These are phyloP conservation scores for Globisporangium iwayamae DNA, from an alignment of 352 stramenopile genomes.

Conservation along the genomic window DNA sequence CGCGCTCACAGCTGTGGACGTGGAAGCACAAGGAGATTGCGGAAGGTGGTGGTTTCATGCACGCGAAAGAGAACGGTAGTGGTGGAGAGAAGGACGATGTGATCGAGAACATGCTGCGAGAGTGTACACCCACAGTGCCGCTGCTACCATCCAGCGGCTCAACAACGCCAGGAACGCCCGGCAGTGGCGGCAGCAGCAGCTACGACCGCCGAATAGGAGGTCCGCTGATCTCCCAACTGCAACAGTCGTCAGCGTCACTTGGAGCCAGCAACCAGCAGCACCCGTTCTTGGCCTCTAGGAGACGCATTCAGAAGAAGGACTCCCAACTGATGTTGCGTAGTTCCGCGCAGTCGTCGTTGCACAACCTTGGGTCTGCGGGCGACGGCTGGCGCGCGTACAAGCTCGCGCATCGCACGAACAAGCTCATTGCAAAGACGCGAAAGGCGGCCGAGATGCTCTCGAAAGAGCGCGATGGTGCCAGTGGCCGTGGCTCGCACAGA, in stretches of 20 bases:
- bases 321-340: slow-evolving; percentile 4
- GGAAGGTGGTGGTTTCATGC: not conserved
- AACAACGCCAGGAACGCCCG: slow-evolving; percentile 9
- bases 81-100: slow-evolving; percentile 31
- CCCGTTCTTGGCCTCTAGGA: slow-evolving; percentile 10
- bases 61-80: not conserved
- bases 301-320: slow-evolving; percentile 16
- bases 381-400: slow-evolving; percentile 65
- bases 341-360: not conserved
- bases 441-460: slow-evolving; percentile 35
- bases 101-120: slow-evolving; percentile 53
- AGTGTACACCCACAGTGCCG: slow-evolving; percentile 31
- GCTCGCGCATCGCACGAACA: slow-evolving; percentile 54
- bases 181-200: not conserved
- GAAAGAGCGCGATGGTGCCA: slow-evolving; percentile 17
- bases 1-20: slow-evolving; percentile 53
- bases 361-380: slow-evolving; percentile 2
- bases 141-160: not conserved
- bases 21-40: slow-evolving; percentile 31
- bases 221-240: slow-evolving; percentile 5
- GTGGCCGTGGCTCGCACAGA: not conserved
- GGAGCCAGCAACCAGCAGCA: not conserved
- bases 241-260: slow-evolving; percentile 8
- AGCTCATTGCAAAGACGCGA: slow-evolving; percentile 56
- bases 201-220: slow-evolving; percentile 11